Base-by-base conservation (phyloP, 2,329 filamentous ascomycete species). In the Fusarium pilosicola region DNA sequence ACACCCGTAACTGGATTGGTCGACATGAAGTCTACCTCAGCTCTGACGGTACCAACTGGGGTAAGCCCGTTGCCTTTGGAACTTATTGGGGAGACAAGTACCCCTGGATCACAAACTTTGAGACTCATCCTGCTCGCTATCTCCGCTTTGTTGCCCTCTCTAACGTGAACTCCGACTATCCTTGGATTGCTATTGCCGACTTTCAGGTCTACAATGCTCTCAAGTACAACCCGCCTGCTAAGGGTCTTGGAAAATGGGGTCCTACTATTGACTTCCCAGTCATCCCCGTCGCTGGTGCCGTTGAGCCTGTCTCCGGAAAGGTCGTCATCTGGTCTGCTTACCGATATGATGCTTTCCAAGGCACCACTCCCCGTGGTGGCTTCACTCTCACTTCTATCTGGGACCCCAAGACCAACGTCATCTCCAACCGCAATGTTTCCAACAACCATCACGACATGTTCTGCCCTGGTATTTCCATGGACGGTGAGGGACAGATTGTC, bases 391-490 rank as follows among this genome's bases (percentile, higher is more conserved):
- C 63, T 9, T 71, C 72, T 5, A 56, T 74, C 56, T 74, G 72
- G 72, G 72, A 74, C 18, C 72, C 68, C 7, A 58, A 52, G 58
- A 74, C 71, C 0, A 70, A 70, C 14, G 30, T 74, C n/a, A 72
- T 74, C 28, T 55, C 68, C 4, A 58, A 69, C 42, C 72, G 64
- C 11, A 72, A 69, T 18, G 41, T 84, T 10, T 77, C 79, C 62
- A 78, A 87, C 72, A 88, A 85, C 1, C 73, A 82, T 13, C 86
- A 88, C 74, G 86, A 88, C 74, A 89, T 88, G 87, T 89, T 88
- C 75, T 89, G 88, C 76, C 88, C 88, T 0, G 88, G 88, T 7
- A 87, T 89, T 34, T 86, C 84, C 6, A 79, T 86, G 20, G 85
- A 87, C 54, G 83, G 83, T 22, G 79, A 85, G 22, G 88, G 88